Percentiles rank a stretch among this genome's conserved stretches.
Evolutionary conservation across 1,284 basidiomycete genomes (phyloP).

Genomic region (Fomes fomentarius): DNA sequence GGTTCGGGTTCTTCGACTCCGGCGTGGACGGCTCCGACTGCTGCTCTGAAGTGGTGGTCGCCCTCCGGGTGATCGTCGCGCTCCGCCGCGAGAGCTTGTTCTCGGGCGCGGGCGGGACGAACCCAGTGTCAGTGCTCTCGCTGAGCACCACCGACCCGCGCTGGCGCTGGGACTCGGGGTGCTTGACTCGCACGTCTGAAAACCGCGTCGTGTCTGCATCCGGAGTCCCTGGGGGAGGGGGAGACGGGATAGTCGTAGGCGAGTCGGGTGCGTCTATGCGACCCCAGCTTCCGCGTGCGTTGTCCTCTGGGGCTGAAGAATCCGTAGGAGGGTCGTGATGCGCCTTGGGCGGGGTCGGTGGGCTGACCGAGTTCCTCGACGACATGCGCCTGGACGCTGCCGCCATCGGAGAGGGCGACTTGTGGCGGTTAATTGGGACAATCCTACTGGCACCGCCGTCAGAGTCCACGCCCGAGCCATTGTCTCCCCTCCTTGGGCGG

Average conservation of each 20-base stretch:
- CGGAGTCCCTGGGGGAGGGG: constrained; percentile 47
- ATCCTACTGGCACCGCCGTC: constrained; percentile 55
- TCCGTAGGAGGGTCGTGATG: constrained; percentile 28
- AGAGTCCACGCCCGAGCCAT: constrained; percentile 55
- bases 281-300: constrained; percentile 36
- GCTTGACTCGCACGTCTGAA: constrained; percentile 31
- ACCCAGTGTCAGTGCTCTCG: constrained; percentile 32
- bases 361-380: constrained; percentile 30
- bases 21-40: constrained; percentile 53
- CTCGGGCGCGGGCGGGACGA: constrained; percentile 27
- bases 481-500: constrained; percentile 24
- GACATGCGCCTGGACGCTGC: constrained; percentile 44
- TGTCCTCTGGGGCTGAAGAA: constrained; percentile 21
- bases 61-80: constrained; percentile 40
- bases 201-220: constrained; percentile 28
- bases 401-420: constrained; percentile 74
- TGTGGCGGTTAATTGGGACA: constrained; percentile 61
- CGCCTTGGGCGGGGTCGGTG: constrained; percentile 28
- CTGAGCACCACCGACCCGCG: constrained; percentile 42
- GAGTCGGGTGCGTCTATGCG: constrained; percentile 41
- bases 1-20: constrained; percentile 35
- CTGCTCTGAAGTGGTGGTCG: constrained; percentile 32
- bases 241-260: constrained; percentile 43
- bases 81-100: constrained; percentile 34
- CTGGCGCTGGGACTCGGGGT: constrained; percentile 31